phyloP scores from a whole-genome alignment of 768 basidiomycete species.

The Psilocybe azurescens region DNA sequence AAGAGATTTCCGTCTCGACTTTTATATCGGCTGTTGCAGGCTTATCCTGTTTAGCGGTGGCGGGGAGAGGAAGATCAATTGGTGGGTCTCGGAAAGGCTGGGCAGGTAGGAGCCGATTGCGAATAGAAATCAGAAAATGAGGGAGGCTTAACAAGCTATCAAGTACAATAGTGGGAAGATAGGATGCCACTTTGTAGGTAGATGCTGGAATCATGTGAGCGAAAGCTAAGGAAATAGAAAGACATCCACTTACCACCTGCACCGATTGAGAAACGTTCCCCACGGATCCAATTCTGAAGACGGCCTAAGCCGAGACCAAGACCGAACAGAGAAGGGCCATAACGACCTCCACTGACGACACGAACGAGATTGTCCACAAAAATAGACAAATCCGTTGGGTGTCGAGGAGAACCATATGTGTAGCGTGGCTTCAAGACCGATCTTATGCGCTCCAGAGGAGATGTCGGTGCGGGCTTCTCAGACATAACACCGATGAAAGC shows the following conservation, averaged over 20 bases:
- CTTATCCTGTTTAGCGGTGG: slow-evolving; percentile 18
- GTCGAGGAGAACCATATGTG: slow-evolving; percentile 48
- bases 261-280: slow-evolving; percentile 75
- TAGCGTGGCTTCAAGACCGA: slow-evolving; percentile 43
- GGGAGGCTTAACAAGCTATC: slow-evolving; percentile 73
- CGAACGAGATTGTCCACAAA: slow-evolving; percentile 65
- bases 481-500: slow-evolving; percentile 62
- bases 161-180: slow-evolving; percentile 67
- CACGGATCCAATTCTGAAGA: slow-evolving; percentile 61
- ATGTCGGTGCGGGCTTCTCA: slow-evolving; percentile 28
- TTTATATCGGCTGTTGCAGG: slow-evolving; percentile 14
- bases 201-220: slow-evolving; percentile 47
- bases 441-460: slow-evolving; percentile 30
- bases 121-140: slow-evolving; percentile 62
- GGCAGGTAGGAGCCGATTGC: slow-evolving; percentile 62
- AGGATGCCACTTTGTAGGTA: slow-evolving; percentile 74
- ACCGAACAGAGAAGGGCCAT: slow-evolving; percentile 46
- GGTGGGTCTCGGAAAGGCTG: slow-evolving; percentile 50
- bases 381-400: slow-evolving; percentile 58
- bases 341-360: slow-evolving; percentile 63
- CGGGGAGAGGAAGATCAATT: slow-evolving; percentile 33
- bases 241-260: slow-evolving; percentile 67
- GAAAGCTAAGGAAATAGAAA: slow-evolving; percentile 11
- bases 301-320: slow-evolving; percentile 52
- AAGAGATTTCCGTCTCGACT: slow-evolving; percentile 15